phyloP scores from a whole-genome alignment of 169 alveolate species.

The Babesia bigemina region DNA sequence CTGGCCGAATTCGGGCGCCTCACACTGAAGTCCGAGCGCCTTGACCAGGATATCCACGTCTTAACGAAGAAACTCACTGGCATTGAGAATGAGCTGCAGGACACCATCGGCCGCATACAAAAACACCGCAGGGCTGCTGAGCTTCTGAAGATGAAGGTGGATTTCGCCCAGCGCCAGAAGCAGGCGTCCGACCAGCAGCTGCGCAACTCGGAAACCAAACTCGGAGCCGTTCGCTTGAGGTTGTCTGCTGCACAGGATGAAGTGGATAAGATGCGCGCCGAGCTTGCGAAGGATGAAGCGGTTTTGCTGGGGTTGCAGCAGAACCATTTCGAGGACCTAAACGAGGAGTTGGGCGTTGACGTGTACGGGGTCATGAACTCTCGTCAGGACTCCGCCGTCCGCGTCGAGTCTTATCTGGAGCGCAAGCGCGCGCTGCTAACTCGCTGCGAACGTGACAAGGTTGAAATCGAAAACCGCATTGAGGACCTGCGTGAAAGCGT shows the following conservation, averaged over 20 bases:
- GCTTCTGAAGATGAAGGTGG: constrained; percentile 39
- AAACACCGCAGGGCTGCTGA: constrained; percentile 41
- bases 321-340: constrained; percentile 31
- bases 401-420: constrained; percentile 6
- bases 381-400: constrained; percentile 12
- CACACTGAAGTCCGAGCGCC: constrained; percentile 23
- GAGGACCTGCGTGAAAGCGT: not conserved
- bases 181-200: constrained; percentile 33
- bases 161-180: constrained; percentile 33
- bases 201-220: constrained; percentile 10
- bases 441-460: constrained; percentile 42
- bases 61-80: constrained; percentile 10
- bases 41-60: constrained; percentile 45
- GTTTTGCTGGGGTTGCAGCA: constrained; percentile 7
- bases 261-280: not conserved
- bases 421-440: constrained; percentile 23
- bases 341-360: constrained; percentile 51
- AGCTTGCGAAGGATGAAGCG: constrained; percentile 11
- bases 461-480: constrained; percentile 33
- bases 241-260: constrained; percentile 10
- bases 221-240: not conserved
- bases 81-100: constrained; percentile 15
- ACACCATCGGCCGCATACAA: constrained; percentile 12
- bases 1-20: constrained; percentile 43
- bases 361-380: constrained; percentile 17